Conservation (phyloP, 306 rosid genomes). For the Sicyos baderoa region DNA sequence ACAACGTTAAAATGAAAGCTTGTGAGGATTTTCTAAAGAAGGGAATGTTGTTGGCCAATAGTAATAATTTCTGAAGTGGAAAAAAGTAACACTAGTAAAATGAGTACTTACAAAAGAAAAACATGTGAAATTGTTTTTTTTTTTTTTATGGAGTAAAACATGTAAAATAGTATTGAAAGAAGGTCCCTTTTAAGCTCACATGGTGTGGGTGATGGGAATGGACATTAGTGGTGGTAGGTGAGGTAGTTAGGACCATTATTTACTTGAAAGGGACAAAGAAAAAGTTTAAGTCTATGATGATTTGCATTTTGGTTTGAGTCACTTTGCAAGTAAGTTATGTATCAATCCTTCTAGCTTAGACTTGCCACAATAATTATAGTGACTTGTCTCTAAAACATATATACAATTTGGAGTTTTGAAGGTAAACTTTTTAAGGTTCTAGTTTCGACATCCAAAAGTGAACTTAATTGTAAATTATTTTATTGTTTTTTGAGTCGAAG, state of each 20-base stretch:
- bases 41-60: background rate
- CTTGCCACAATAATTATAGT: background rate
- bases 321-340: background rate
- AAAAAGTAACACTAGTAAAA: background rate
- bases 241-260: constrained; percentile 10
- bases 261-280: background rate
- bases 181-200: background rate
- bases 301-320: background rate
- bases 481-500: no score
- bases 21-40: background rate
- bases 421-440: no score
- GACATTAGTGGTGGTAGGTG: constrained; percentile 9
- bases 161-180: background rate
- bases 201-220: constrained; percentile 8
- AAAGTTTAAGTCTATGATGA: background rate
- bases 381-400: no score
- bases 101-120: background rate
- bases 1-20: background rate
- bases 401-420: no score
- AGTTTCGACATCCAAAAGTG: no score
- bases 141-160: no score
- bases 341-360: background rate
- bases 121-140: background rate
- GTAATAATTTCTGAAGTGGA: background rate
- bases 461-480: no score